Evolutionary conservation across 805 yeast species (phyloP), one percentile per base, ranked within the genome.

Genomic region (Pichia scutulata): DNA sequence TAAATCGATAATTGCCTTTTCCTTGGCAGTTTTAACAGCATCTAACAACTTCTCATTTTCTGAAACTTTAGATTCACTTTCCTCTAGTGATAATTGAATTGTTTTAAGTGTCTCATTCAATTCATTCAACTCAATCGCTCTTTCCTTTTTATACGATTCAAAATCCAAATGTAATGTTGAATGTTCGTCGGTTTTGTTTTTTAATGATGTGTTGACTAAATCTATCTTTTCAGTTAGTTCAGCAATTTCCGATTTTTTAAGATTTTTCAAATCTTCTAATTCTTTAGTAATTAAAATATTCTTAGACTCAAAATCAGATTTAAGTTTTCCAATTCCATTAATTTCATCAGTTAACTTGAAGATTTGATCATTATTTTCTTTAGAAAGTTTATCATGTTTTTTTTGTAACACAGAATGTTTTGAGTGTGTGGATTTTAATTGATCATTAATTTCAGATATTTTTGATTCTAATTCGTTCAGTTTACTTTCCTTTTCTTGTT

Each of bases 341-440:
- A 41, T 7, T 4, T 21, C 36, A n/a, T 25, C 21, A n/a, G 40
- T 42, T 7, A 45, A 33, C 21, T 39, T 41, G 6, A 18, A 10
- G 8, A 39, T n/a, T 7, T 13, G 16, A 13, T 26, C 22, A 9
- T 45, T n/a, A 22, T 43, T 30, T 3, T 42, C 22, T 1, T n/a
- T 30, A 4, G 28, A 21, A 8, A 49, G 39, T 10, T 39, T 18
- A 14, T 40, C 37, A 33, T 44, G 41, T 24, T 40, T 16, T 3
- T n/a, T 13, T 12, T 39, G n/a, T 93, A 56, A 80, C 82, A 50
- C 86, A 95, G 46, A 89, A 63, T 89, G 95, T 7, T 75, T 70
- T 48, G 75, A 33, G n/a, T 33, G 37, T 4, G 19, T 7, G 3
- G 10, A 33, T 9, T 33, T n/a, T n/a, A 33, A 33, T 33, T 33